Percentiles rank a stretch among this genome's conserved stretches.
Conservation (phyloP, 176 grass and related monocot species). For the Echinochloa phyllopogon region DNA sequence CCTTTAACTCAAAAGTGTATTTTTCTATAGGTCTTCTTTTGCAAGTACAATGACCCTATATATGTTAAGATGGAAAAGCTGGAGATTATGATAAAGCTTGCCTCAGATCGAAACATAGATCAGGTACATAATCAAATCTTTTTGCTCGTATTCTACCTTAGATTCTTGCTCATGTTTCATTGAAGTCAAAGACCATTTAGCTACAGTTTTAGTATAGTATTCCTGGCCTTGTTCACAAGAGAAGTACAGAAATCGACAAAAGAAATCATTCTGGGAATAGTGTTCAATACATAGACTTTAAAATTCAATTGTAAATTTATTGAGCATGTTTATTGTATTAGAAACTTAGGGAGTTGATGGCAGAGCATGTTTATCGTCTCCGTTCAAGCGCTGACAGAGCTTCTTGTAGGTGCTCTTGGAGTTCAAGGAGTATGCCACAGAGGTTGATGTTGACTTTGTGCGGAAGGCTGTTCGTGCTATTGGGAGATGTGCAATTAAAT, state of each 20-base stretch:
- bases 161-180: background rate
- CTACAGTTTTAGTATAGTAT: constrained; percentile 10
- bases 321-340: constrained; percentile 17
- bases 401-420: constrained; percentile 83
- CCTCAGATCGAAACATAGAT: constrained; percentile 94
- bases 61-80: constrained; percentile 99
- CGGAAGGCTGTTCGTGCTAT: constrained; percentile 97
- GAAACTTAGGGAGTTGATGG: too few species aligned
- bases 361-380: constrained; percentile 28
- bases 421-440: constrained; percentile 99
- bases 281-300: background rate
- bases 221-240: constrained; percentile 12
- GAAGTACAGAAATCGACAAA: background rate
- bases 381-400: constrained; percentile 43
- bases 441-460: constrained; percentile 99
- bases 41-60: constrained; percentile 98
- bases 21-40: constrained; percentile 91
- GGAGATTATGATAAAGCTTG: constrained; percentile 99
- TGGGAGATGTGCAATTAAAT: constrained; percentile 97
- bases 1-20: constrained; percentile 16
- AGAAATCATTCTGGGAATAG: background rate
- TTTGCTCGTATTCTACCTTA: constrained; percentile 22
- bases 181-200: background rate
- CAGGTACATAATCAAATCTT: constrained; percentile 67
- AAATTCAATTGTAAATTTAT: constrained; percentile 24